Evolutionary conservation across 2,329 filamentous ascomycete species (phyloP).

Genomic region (Berkeleyomyces basicola): DNA sequence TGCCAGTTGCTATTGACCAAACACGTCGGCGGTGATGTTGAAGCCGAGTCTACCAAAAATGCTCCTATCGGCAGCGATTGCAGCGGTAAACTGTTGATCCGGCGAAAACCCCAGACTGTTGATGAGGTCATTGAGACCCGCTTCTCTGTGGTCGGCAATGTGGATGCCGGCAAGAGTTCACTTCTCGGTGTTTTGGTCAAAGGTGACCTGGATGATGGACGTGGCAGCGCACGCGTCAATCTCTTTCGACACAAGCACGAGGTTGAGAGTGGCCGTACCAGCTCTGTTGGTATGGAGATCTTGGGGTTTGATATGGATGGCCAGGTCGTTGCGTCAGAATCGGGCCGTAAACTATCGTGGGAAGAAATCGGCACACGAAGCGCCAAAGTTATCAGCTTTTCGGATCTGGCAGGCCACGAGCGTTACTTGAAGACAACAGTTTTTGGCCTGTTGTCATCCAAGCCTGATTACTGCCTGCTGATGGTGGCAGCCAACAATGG

Average conservation of each 20-base stretch:
- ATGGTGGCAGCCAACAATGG: constrained; percentile 99
- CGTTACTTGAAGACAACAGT: constrained; percentile 90
- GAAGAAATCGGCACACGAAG: constrained; percentile 92
- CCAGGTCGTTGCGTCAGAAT: constrained; percentile 64
- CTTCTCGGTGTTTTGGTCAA: constrained; percentile 93
- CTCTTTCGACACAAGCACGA: constrained; percentile 97
- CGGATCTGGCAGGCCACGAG: constrained; percentile 89
- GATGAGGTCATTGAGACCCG: constrained; percentile 90
- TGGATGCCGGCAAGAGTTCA: constrained; percentile 93
- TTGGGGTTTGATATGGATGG: constrained; percentile 89
- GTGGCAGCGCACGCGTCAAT: constrained; percentile 85
- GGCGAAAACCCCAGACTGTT: constrained; percentile 53
- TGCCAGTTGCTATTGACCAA: constrained; percentile 76
- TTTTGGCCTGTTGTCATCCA: constrained; percentile 84
- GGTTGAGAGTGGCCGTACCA: constrained; percentile 86
- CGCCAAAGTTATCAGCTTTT: constrained; percentile 93
- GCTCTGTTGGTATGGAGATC: constrained; percentile 96
- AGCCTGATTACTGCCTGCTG: constrained; percentile 89
- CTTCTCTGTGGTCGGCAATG: constrained; percentile 93
- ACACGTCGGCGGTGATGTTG: constrained; percentile 65
- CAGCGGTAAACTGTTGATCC: constrained; percentile 74
- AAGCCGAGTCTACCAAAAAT: constrained; percentile 53
- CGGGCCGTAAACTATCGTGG: constrained; percentile 80
- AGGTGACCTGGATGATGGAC: constrained; percentile 83
- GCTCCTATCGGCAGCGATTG: constrained; percentile 34